Percentiles rank a stretch among this genome's conserved stretches.
Conservation (phyloP, 768 basidiomycete species). For the Agaricus subrufescens region DNA sequence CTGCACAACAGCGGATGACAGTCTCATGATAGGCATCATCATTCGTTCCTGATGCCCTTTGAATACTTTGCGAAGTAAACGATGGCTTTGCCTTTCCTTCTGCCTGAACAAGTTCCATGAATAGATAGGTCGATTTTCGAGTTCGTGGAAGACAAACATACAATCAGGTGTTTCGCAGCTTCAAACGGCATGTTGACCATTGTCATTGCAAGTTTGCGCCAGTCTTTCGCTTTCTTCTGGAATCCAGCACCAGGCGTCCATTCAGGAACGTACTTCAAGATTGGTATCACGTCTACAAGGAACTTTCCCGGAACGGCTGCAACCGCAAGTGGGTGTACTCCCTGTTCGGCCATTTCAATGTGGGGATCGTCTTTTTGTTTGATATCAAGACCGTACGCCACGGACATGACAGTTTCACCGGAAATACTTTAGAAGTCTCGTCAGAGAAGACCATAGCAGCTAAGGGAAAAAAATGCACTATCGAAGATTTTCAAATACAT, state of each 20-base stretch:
- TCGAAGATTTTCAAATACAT: slow-evolving; percentile 2
- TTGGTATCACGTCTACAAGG: slow-evolving; percentile 24
- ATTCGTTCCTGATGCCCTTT: slow-evolving; percentile 5
- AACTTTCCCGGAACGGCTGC: slow-evolving; percentile 25
- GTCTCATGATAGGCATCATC: slow-evolving; percentile 14
- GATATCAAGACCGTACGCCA: slow-evolving; percentile 32
- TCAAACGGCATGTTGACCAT: slow-evolving; percentile 32
- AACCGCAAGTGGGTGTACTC: slow-evolving; percentile 14
- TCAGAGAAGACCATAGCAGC: background rate
- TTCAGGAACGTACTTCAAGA: slow-evolving; percentile 23
- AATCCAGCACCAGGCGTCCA: slow-evolving; percentile 30
- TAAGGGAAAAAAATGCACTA: background rate
- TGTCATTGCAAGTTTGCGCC: slow-evolving; percentile 25
- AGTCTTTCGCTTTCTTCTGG: slow-evolving; percentile 34
- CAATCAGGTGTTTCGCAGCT: slow-evolving; percentile 25
- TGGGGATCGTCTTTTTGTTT: slow-evolving; percentile 25
- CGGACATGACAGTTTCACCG: slow-evolving; percentile 26
- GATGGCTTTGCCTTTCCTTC: slow-evolving; percentile 13
- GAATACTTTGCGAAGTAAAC: slow-evolving; percentile 14
- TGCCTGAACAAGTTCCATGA: slow-evolving; percentile 5
- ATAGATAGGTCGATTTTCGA: background rate
- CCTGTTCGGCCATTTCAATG: slow-evolving; percentile 21
- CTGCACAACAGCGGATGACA: slow-evolving; percentile 18
- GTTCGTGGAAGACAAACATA: slow-evolving; percentile 13
- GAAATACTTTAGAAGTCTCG: slow-evolving; percentile 21